phyloP scores from a whole-genome alignment of 805 yeast genomes.

The Pichia phayaonensis region DNA sequence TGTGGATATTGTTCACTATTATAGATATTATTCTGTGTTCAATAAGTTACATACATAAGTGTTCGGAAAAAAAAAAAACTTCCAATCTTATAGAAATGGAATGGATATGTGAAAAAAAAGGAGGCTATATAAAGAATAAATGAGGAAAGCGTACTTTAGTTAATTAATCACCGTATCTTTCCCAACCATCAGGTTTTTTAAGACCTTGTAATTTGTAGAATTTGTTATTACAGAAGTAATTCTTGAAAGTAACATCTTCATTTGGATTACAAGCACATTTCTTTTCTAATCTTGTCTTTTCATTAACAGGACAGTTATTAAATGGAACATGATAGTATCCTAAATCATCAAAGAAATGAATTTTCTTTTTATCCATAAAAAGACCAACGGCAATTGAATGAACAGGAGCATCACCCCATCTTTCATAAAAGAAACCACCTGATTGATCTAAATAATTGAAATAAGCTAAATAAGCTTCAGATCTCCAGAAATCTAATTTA shows the following conservation, averaged over 20 bases:
- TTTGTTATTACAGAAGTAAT: conserved; percentile 63
- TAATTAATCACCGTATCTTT: conserved; percentile 38
- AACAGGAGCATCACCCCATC: conserved; percentile 95
- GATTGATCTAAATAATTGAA: conserved; percentile 68
- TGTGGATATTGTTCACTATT: too few species aligned
- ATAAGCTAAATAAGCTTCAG: conserved; percentile 59
- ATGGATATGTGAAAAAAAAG: background rate
- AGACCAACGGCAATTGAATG: conserved; percentile 83
- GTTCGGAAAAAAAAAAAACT: background rate
- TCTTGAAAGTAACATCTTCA: conserved; percentile 71
- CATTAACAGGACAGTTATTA: conserved; percentile 71
- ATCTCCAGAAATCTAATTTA: conserved; percentile 65
- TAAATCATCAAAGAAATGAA: conserved; percentile 78
- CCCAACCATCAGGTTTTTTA: conserved; percentile 66
- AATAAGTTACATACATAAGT: too few species aligned
- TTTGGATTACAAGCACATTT: conserved; percentile 69
- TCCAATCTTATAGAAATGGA: background rate
- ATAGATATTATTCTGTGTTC: background rate
- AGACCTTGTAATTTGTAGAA: conserved; percentile 49
- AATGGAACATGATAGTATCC: conserved; percentile 84
- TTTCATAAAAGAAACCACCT: conserved; percentile 89
- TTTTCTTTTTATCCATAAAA: conserved; percentile 58
- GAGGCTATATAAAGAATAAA: background rate
- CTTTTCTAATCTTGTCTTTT: conserved; percentile 43
- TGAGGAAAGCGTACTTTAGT: background rate